Base-by-base conservation (phyloP, 2,329 filamentous ascomycete genomes). In the Colletotrichum eleusines region DNA sequence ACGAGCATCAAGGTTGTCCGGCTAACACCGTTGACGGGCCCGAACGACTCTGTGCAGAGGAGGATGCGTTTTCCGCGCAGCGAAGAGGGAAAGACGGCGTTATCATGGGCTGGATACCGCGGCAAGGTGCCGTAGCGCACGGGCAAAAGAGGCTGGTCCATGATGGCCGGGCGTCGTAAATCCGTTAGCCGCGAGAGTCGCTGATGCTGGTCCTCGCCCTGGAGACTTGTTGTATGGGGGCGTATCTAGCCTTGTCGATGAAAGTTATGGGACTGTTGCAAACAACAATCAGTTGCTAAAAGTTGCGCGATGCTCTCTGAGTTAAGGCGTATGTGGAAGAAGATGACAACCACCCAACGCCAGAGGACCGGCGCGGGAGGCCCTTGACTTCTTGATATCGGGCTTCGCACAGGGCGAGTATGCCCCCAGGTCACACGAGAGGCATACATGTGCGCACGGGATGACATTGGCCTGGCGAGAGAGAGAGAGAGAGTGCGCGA, bases 11-110 rank as follows among this genome's bases (percentile, higher is more conserved):
- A 82, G 0, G 91, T 93, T 5, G 91, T 93, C 72, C 90, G 85
- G 75, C 89, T 91, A 55, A 93, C 91, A n/a, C 91, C 91, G 76
- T 93, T 93, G 77, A 93, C 89, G 0, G 91, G 91, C 3, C 90
- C 91, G 69, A 92, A 90, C 0, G 90, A 92, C 77, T 93, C 91
- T 18, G 90, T 92, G 72, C 90, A 91, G 9, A 93, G 85, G 9
- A 93, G 80, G 72, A 93, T 85, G 72, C 86, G 87, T 78, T 89
- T 90, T 12, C 88, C 89, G 46, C 83, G 80, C n/a, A 92, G 83
- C 11, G 81, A 76, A 1, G 77, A 51, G 0, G 86, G 86, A 71
- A 88, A 88, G 48, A 78, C 72, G 14, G 83, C 79, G 62, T 84
- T 76, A 69, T 86, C 81, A 74, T 84, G 81, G 11, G 58, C 16